Base-by-base conservation (phyloP, 441 rosid genomes). In the Populus trichocarpa region DNA sequence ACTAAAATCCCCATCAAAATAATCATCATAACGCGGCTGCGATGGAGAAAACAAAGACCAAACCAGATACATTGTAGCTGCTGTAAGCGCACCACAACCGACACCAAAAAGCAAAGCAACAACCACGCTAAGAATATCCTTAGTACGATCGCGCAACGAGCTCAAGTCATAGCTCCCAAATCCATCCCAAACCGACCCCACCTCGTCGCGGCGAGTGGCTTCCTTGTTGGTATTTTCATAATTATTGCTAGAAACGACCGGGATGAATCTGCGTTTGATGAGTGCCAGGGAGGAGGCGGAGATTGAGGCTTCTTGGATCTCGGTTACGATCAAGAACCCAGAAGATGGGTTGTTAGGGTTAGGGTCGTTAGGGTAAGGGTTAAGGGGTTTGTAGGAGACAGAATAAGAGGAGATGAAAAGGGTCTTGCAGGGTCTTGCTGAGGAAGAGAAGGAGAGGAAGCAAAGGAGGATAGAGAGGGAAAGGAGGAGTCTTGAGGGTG, bases 81-180 rank as follows among this genome's bases (percentile, higher is more conserved):
- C 97, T 12, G 99, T 92, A 59, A 96, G 90, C 61, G 97, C 96
- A 9, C 99, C 99, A 50, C 98, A 96, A 1, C 97, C 97, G 71
- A 91, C 99, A 1, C 98, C 98, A 61, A 96, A 92, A 1, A 96
- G 86, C 74, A 96, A 85, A 46, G 96, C 94, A 8, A 91, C 88
- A 8, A 96, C 94, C 53, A 94, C 97, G 82, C 97, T 93, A 22
- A 93, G 88, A 70, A 96, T 96, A 70, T 96, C 99, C 83, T 85
- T 89, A 25, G 94, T 84, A 14, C 97, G 97, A 40, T 96, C 94
- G 20, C 86, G 94, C 66, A 95, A 90, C 25, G 97, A 93, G 79
- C 76, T 78, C 70, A 88, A 74, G 70, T 86, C 90, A 42, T 85
- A 88, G 36, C 84, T 81, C 32, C 82, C 35, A 9, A 80, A 28